Evolutionary conservation across 2,329 filamentous ascomycete species (phyloP).

Genomic region (Huntiella moniliformis): DNA sequence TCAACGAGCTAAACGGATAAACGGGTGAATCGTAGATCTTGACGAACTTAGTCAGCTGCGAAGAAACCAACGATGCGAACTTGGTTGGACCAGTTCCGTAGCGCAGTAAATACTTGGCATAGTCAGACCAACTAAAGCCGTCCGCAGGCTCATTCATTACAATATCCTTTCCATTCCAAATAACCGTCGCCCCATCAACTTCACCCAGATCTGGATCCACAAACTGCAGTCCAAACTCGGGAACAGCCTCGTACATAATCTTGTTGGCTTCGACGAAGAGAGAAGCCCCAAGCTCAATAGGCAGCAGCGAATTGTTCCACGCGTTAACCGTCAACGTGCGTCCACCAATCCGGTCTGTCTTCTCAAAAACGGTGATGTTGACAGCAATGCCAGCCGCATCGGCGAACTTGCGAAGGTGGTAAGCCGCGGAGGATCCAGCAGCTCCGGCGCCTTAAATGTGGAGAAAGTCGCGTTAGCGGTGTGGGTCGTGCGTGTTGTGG

Average conservation of each 20-base stretch:
- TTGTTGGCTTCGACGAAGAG: conserved; percentile 79
- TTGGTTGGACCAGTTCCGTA: conserved; percentile 66
- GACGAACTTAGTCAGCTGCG: conserved; percentile 53
- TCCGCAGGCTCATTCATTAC: background rate
- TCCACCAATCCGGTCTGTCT: conserved; percentile 58
- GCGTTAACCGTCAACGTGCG: conserved; percentile 70
- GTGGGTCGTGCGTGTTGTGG: too few species aligned
- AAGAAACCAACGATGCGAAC: conserved; percentile 53
- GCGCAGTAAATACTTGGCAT: conserved; percentile 61
- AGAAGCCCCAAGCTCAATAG: conserved; percentile 73
- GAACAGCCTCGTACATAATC: conserved; percentile 58
- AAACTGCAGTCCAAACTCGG: conserved; percentile 49
- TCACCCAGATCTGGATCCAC: conserved; percentile 26
- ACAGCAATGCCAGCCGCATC: conserved; percentile 37
- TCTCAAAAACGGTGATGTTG: conserved; percentile 80
- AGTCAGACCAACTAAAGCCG: conserved; percentile 58
- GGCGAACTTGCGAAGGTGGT: conserved; percentile 58
- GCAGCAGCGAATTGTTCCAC: conserved; percentile 45
- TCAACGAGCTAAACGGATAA: conserved; percentile 70
- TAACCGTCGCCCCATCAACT: conserved; percentile 33
- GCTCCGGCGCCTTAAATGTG: conserved; percentile 57
- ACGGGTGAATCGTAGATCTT: conserved; percentile 61
- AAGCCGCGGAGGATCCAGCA: conserved; percentile 71
- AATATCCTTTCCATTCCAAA: conserved; percentile 69
- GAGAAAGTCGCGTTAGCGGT: background rate